Base-by-base conservation (phyloP, 495 filamentous ascomycete species). In the Melanomma pulvis-pyrius region DNA sequence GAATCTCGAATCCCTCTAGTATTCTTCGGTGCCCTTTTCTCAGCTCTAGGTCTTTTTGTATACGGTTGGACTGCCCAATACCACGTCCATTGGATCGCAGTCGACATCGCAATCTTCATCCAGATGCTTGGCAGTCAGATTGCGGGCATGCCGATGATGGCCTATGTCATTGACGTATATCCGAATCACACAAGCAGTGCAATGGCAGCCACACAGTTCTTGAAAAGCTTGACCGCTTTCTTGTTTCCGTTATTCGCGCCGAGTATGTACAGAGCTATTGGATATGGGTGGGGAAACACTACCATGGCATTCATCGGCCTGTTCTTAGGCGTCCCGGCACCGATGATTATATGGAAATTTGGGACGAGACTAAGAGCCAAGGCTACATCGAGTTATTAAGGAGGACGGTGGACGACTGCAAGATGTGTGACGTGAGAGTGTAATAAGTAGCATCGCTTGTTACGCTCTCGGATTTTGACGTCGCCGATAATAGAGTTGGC, bases 51-150 rank as follows among this genome's bases (percentile, higher is more conserved):
- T n/a, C 54, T 79, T 26, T 69, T 80, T 47, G 34, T 71, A 1
- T 80, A 76, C 63, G 78, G 77, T 30, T 80, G 77, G 77, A 71
- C 68, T 0, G 71, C 76, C 12, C 71, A 78, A 25, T 71, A 73
- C 47, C 52, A 69, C 12, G 62, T 73, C 0, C 75, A 78, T 58
- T 80, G 76, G 76, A 69, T 76, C 36, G 69, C 74, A 1, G 74
- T 77, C 6, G 77, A 78, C 39, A 56, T 78, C 22, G 76, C 73
- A 34, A 72, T 72, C 8, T 39, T 54, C 25, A 46, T 78, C 8
- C 61, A 76, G 11, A 70, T 69, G 11, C 66, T 78, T 56, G 76
- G 76, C 0, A 63, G 24, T 32, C 64, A 46, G 21, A 59, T 62
- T 21, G 15, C 19, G 1, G 48, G 46, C 65, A 77, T 74, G 68